Evolutionary conservation across 345 rosid genomes (phyloP).

Genomic region (Bretschneidera sinensis): DNA sequence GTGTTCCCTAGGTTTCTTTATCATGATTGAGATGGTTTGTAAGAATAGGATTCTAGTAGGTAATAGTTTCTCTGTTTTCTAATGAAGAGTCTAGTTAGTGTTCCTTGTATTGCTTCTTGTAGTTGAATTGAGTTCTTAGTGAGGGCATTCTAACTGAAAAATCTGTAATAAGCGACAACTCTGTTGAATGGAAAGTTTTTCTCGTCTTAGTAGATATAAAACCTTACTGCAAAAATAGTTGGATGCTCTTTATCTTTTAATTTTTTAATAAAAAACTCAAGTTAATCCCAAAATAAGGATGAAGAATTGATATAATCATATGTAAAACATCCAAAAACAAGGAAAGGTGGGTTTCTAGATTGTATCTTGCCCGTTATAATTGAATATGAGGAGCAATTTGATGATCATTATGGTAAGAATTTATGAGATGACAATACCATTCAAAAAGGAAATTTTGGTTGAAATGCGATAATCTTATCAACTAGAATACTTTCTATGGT

Average conservation of each 20-base stretch:
- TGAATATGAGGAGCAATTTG: not conserved
- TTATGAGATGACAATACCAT: no score
- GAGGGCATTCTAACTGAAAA: not conserved
- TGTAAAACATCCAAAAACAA: not conserved
- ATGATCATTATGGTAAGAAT: not conserved
- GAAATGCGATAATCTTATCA: slow-evolving; percentile 12
- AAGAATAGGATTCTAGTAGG: not conserved
- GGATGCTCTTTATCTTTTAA: not conserved
- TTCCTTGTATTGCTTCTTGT: not conserved
- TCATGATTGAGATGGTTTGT: not conserved
- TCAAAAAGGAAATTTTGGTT: no score
- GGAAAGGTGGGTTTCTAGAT: not conserved
- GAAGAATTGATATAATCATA: not conserved
- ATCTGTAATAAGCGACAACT: not conserved
- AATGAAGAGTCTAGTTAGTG: no score
- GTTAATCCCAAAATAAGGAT: not conserved
- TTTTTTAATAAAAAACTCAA: not conserved
- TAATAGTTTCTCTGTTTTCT: not conserved
- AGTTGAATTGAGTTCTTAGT: slow-evolving; percentile 1
- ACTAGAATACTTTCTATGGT: slow-evolving; percentile 4
- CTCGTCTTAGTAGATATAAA: not conserved
- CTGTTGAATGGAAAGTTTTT: not conserved
- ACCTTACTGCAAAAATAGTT: slow-evolving; percentile 5
- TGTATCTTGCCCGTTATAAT: not conserved
- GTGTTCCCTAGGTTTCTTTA: not conserved